Evolutionary conservation across 495 filamentous ascomycete species (phyloP).

Genomic region (Penicillium atrosanguineum): DNA sequence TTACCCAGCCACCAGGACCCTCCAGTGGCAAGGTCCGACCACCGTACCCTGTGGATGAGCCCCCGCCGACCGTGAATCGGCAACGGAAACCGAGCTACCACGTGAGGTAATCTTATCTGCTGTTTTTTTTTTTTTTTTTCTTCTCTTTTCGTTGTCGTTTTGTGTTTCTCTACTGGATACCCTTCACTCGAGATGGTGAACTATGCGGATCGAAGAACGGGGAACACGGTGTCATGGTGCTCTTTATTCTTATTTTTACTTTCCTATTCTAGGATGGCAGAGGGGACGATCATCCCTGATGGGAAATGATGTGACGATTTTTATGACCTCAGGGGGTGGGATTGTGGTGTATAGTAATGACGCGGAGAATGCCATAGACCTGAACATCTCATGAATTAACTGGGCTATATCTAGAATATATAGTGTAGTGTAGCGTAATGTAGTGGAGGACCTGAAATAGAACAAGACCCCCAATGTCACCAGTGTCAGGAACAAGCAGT

Average conservation of each 20-base stretch:
- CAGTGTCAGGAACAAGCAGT: neutral
- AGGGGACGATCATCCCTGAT: neutral
- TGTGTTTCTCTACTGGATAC: conserved; percentile 26
- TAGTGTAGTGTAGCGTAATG: too few species aligned
- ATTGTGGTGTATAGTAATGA: conserved; percentile 14
- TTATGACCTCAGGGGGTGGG: conserved; percentile 9
- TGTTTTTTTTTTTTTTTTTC: too few species aligned
- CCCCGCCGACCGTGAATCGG: conserved; percentile 77
- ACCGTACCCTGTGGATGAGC: conserved; percentile 84
- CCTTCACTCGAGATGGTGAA: conserved; percentile 21
- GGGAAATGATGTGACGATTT: conserved; percentile 20
- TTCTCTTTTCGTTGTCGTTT: conserved; percentile 5
- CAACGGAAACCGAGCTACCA: conserved; percentile 80
- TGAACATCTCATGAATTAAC: neutral
- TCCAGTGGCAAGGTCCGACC: conserved; percentile 39
- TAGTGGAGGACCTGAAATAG: too few species aligned
- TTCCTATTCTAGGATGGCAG: neutral
- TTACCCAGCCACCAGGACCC: conserved; percentile 15
- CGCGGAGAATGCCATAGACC: neutral
- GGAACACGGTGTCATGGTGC: conserved; percentile 14
- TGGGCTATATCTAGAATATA: too few species aligned
- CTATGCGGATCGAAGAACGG: conserved; percentile 2
- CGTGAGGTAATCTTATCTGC: conserved; percentile 41
- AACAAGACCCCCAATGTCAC: neutral
- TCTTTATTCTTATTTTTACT: neutral